These are phyloP conservation scores for Emmonsiellopsis sp. DNA, from an alignment of 2,329 filamentous ascomycete species.

Conservation along the genomic window DNA sequence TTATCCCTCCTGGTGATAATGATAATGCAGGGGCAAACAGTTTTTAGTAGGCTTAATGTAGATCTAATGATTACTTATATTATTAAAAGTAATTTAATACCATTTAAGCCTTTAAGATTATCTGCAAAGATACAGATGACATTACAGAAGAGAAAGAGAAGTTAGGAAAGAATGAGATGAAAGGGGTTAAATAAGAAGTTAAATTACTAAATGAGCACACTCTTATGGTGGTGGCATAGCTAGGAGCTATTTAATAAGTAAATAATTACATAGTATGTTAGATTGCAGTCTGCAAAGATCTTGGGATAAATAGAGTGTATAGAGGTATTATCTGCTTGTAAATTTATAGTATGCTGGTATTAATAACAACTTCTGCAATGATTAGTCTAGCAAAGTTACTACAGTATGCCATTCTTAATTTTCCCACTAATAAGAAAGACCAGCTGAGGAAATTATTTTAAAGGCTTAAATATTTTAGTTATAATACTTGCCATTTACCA, in stretches of 20 bases:
- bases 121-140: conserved; percentile 17
- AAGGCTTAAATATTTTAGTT: neutral
- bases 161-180: conserved; percentile 4
- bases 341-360: neutral
- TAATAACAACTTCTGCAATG: neutral
- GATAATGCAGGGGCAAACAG: neutral
- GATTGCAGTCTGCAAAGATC: neutral
- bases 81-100: conserved; percentile 6
- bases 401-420: neutral
- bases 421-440: neutral
- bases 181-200: neutral
- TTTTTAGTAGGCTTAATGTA: conserved; percentile 5
- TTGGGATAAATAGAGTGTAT: neutral
- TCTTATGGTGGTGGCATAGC: neutral
- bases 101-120: conserved; percentile 6
- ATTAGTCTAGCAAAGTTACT: neutral
- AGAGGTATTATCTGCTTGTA: neutral
- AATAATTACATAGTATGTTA: neutral
- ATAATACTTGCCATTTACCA: neutral
- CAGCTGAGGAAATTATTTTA: neutral
- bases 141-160: conserved; percentile 18
- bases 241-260: neutral
- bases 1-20: neutral
- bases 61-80: conserved; percentile 1
- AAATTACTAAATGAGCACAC: neutral